These are phyloP conservation scores for Odontarrhena argentea DNA, from an alignment of 345 rosid genomes.

Conservation along the genomic window DNA sequence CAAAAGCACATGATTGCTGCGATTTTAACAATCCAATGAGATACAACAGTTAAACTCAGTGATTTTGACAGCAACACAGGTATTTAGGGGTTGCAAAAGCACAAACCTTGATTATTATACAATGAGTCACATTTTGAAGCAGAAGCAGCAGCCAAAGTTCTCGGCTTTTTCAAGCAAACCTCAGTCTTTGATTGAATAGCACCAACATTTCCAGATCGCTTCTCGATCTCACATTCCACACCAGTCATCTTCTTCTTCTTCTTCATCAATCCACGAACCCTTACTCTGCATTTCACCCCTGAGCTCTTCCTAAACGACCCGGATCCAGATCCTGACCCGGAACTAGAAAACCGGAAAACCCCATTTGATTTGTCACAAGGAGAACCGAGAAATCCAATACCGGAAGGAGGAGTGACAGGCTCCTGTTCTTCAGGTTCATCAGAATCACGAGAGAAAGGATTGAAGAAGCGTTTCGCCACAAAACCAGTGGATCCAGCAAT, in stretches of 20 bases:
- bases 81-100: conserved; percentile 1
- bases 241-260: conserved; percentile 33
- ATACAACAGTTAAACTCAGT: background rate
- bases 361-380: conserved; percentile 46
- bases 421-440: conserved; percentile 19
- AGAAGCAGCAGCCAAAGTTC: conserved; percentile 41
- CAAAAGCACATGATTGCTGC: conserved; percentile 8
- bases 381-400: conserved; percentile 32
- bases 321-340: conserved; percentile 45
- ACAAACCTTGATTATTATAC: conserved; percentile 52
- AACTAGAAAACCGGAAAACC: conserved; percentile 75
- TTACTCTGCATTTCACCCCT: conserved; percentile 41
- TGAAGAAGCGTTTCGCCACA: conserved; percentile 58
- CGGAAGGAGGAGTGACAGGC: conserved; percentile 23
- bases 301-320: conserved; percentile 36
- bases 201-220: conserved; percentile 44
- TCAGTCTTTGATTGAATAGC: conserved; percentile 41
- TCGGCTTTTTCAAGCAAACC: conserved; percentile 65
- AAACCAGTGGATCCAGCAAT: conserved; percentile 74
- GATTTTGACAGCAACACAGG: background rate
- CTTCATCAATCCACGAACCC: conserved; percentile 32
- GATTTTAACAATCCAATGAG: background rate
- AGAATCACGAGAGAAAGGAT: conserved; percentile 34
- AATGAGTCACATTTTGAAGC: conserved; percentile 47
- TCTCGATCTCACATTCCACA: conserved; percentile 30